Evolutionary conservation across 2,329 filamentous ascomycete genomes (phyloP), one percentile per base, ranked within the genome.

Genomic region (Keithomyces neogunnii): DNA sequence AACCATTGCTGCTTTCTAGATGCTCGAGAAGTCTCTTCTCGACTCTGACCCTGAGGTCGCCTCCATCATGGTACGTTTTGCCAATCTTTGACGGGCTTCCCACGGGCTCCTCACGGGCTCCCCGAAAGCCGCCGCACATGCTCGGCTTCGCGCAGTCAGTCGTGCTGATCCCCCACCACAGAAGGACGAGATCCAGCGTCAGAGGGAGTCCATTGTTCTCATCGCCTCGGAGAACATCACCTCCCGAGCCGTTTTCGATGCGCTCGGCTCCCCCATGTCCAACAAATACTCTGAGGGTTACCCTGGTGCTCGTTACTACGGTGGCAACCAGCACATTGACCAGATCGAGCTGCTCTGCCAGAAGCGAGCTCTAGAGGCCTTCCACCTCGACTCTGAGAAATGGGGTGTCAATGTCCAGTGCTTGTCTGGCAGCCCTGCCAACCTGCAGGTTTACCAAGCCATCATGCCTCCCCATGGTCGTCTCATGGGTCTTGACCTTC

Each of bases 201-300:
- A 99, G 79, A 86, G 89, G 72, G 91, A 99, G 80, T 97, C 91
- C 63, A 95, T 99, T 73, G 89, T 97, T 67, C 85, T 99, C 69
- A 99, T 99, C 65, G 92, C 93, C 66, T 97, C 93, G 52, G 93
- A 99, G 79, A 99, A 99, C 80, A 91, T 99, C 74, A 99, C 93
- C 53, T 99, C 93, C 57, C 90, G 91, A 63, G 91, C 93, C 64
- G 93, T 99, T 66, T 96, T 96, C 76, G 91, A 99, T 76, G 93
- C 93, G 55, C 84, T 99, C 59, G 93, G 93, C 65, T 91, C 85
- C 53, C 86, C 88, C 70, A 95, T 93, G 88, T 89, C 88, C 73
- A 96, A 99, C 83, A 99, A 99, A 79, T 99, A 99, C 82, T 96
- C 90, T 19, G 93, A 99, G 80, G 93, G 93, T 59, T 96, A 96